Evolutionary conservation across 768 basidiomycete genomes (phyloP).

Genomic region (Lentinus tigrinus): DNA sequence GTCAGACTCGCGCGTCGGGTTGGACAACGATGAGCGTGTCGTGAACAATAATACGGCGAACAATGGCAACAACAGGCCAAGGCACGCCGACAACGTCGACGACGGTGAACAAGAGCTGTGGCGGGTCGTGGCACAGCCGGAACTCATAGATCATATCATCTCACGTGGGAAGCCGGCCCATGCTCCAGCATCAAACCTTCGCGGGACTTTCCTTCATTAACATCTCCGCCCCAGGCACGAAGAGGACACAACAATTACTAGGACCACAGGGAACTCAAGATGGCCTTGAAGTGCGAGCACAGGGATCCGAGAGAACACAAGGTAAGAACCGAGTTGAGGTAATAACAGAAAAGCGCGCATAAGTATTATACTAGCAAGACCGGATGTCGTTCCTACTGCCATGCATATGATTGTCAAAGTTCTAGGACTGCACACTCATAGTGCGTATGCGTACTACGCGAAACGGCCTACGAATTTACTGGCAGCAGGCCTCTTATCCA

Average conservation of each 20-base stretch:
- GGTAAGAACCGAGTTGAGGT: too few species aligned
- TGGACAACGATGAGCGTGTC: not conserved
- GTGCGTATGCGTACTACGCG: too few species aligned
- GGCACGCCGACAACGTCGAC: not conserved
- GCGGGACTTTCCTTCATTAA: slow-evolving; percentile 4
- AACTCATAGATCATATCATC: slow-evolving; percentile 15
- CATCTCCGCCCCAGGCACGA: not conserved
- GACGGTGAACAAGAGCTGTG: not conserved
- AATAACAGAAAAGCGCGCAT: too few species aligned
- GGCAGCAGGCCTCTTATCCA: not conserved
- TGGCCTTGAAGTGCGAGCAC: too few species aligned
- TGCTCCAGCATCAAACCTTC: slow-evolving; percentile 5
- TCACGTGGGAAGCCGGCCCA: slow-evolving; percentile 3
- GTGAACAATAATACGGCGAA: not conserved
- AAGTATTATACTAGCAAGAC: too few species aligned
- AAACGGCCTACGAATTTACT: too few species aligned
- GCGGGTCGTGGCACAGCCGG: slow-evolving; percentile 14
- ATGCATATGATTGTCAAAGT: too few species aligned
- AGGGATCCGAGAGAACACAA: too few species aligned
- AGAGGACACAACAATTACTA: not conserved
- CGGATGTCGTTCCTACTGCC: too few species aligned
- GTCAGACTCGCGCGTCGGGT: not conserved
- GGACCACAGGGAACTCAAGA: too few species aligned
- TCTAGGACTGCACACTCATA: too few species aligned
- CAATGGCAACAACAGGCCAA: not conserved